Base-by-base conservation (phyloP, 192 early-diverging fungal genomes). In the Backusella parvicylindrica region DNA sequence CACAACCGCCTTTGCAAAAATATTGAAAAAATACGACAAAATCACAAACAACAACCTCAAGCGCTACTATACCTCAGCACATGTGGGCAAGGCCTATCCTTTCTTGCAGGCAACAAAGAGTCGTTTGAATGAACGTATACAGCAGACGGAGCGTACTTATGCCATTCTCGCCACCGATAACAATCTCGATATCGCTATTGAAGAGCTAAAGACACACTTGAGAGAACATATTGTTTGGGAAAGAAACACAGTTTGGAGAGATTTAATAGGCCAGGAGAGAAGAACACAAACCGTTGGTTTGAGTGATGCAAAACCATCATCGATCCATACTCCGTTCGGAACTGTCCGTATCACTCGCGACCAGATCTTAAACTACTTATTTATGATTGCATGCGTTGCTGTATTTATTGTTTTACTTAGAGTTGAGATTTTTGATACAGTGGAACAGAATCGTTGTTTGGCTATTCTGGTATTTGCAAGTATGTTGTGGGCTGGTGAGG, bases 21-120 rank as follows among this genome's bases (percentile, higher is more conserved):
- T 97, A 77, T 82, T 97, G 21, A 99, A 99, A 86, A 99, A 99
- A 85, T 99, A 92, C 77, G 97, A 98, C 83, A 98, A 98, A 81
- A 94, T 98, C 32, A 95, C 93, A 6, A 85, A 89, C 43, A 86
- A 72, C 70, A 86, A 90, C 23, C 84, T 96, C 53, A 95, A 94
- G 74, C 79, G 84, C 23, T 73, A 83, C 33, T 98, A 94, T 78
- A 89, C 96, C 79, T 79, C 79, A 36, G 77, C 86, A 53, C 77
- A 86, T 11, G 92, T 97, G 13, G 84, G 87, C 15, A 76, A 79
- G 5, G 82, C 91, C 0, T 91, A 93, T 73, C 89, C 93, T 16
- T 97, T 95, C 82, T 87, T 86, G 18, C 60, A 83, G 0, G 78
- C 82, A 2, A 91, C 94, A 30, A 92, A 90, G 60, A 67, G 76